Base-by-base conservation (phyloP, 148 eudicot species). In the Nyssa sinensis region DNA sequence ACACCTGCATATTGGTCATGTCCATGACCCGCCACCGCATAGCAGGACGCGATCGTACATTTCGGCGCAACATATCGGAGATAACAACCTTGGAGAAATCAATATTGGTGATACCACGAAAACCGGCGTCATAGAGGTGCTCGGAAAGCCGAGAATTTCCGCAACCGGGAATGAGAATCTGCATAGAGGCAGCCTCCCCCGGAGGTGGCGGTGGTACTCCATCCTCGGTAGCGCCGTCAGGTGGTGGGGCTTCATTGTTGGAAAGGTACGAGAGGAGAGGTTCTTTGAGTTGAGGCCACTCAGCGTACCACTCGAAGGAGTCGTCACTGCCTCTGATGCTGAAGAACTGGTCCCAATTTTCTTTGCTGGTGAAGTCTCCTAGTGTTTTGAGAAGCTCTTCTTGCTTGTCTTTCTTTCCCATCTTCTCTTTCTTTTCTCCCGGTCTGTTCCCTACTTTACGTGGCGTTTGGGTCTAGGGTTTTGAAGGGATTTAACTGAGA, bases 1-100 rank as follows among this genome's bases (percentile, higher is more conserved):
- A 6, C n/a, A 93, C 98, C 91, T 92, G 98, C 91, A 95, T 82
- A 28, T 35, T 23, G 35, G 98, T 92, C 86, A 95, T 95, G 74
- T 95, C 97, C 98, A 95, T 95, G 35, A 92, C 89, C n/a, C 98
- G 89, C 98, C 98, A 95, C 25, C 90, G 88, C 98, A 95, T 92
- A 11, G 28, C 82, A 0, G 96, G 96, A 17, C 98, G 81, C 0
- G 77, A 80, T 55, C 97, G 66, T 41, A 95, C 91, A 74, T 95
- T 92, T n/a, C 96, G 77, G 62, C 91, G 84, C 73, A 95, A 71
- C 98, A 95, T 95, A 66, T 88, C 96, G 55, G 88, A 86, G 28
- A 95, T 86, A 13, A 89, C 98, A 65, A 95, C 98, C 65, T 92
- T 95, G 3, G 98, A 95, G 75, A 95, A 95, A 86, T 95, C 98